Base-by-base conservation (phyloP, 2,329 filamentous ascomycete genomes). In the Calonectria pseudoreteaudii region DNA sequence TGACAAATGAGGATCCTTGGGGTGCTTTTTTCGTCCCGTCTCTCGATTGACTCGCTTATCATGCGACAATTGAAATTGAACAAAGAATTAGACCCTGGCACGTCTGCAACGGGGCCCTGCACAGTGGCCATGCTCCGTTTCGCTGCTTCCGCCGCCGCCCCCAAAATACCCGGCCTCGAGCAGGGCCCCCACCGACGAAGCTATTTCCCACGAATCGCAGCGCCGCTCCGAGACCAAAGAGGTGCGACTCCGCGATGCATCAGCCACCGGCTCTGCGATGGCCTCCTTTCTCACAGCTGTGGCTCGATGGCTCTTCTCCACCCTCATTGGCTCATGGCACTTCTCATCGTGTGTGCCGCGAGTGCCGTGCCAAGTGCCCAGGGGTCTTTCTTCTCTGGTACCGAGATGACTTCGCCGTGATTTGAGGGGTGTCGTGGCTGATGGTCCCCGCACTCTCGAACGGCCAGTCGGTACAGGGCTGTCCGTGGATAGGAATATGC, bases 191-290 rank as follows among this genome's bases (percentile, higher is more conserved):
- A 41, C 56, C 11, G 31, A 11, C 34, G 13, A 14, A 16, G 28
- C 23, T 28, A 28, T 62, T 62, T 62, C 56, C 56, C 56, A 62
- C 56, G 56, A 62, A 62, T 62, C 56, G 56, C 56, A 28, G 36
- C 36, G 23, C 13, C 34, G 4, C 34, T 28, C 56, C 56, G 36
- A 36, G 56, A 62, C 56, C 7, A 62, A 62, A 62, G 36, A 16
- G 38, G 56, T 26, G 9, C 31, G 36, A 28, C n/a, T 62, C 56
- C 34, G 56, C 16, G 34, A 41, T 62, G 23, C 6, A 23, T 28
- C 36, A 38, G 56, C 56, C 56, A 41, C 56, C 23, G 26, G 18
- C 5, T 23, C 16, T 10, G 34, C 8, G 20, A 62, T 62, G 36
- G 56, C n/a, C 13, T 36, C 7, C 31, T 10, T 34, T 34, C 31